Conservation (phyloP, 768 basidiomycete genomes). For the Rossbeevera mucosa region DNA sequence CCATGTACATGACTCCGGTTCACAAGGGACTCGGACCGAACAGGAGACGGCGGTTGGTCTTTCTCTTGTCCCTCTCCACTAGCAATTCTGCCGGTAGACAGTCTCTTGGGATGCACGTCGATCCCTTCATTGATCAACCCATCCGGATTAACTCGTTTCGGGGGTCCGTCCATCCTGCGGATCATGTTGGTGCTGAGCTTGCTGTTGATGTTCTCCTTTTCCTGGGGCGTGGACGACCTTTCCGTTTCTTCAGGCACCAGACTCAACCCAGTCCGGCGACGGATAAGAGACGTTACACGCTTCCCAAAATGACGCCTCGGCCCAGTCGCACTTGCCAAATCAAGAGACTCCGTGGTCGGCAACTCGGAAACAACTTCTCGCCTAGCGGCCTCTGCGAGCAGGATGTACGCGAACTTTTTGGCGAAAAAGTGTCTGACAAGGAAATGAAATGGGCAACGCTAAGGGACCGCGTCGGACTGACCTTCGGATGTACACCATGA, state of each 20-base stretch:
- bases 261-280: conserved; percentile 25
- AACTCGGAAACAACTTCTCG: conserved; percentile 17
- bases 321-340: conserved; percentile 16
- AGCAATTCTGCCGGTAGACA: conserved; percentile 4
- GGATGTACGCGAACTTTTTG: conserved; percentile 56
- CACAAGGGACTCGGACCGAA: not conserved
- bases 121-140: conserved; percentile 59
- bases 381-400: conserved; percentile 40
- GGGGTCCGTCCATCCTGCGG: conserved; percentile 62
- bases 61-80: conserved; percentile 4
- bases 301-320: conserved; percentile 19
- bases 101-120: conserved; percentile 22
- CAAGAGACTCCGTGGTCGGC: conserved; percentile 18
- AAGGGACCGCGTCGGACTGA: conserved; percentile 20
- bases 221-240: conserved; percentile 8
- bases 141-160: conserved; percentile 68
- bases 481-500: conserved; percentile 77
- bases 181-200: conserved; percentile 70
- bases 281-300: conserved; percentile 32
- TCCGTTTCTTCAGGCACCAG: conserved; percentile 25
- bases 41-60: conserved; percentile 6
- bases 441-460: not conserved
- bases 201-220: conserved; percentile 25
- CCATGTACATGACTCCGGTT: not conserved
- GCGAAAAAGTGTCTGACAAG: conserved; percentile 60